These are phyloP conservation scores for Alopecurus myosuroides DNA, from an alignment of 176 grass and related monocot species.

Conservation along the genomic window DNA sequence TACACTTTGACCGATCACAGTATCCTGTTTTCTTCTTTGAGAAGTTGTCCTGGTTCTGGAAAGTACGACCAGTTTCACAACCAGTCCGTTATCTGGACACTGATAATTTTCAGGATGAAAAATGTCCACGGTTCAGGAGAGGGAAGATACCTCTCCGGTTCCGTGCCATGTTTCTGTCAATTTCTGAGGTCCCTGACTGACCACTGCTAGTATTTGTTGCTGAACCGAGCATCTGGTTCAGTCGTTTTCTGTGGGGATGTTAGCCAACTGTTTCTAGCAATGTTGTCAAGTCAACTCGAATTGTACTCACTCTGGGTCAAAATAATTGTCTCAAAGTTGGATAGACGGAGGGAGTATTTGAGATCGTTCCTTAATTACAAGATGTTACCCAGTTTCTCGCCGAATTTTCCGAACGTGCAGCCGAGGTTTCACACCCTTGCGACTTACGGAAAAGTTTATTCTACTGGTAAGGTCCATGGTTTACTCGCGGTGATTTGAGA, in stretches of 20 bases:
- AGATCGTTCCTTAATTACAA: no score
- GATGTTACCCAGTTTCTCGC: no score
- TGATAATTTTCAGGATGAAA: not conserved
- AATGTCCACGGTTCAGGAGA: not conserved
- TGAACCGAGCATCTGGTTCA: not conserved
- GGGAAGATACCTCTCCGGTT: not conserved
- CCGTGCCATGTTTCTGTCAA: not conserved
- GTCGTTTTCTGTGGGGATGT: not conserved
- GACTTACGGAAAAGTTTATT: not conserved
- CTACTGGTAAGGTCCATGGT: not conserved
- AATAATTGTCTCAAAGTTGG: no score
- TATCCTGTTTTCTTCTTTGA: not conserved
- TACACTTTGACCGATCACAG: not conserved
- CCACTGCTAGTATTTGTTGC: not conserved
- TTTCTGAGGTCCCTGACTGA: not conserved
- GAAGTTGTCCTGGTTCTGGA: not conserved
- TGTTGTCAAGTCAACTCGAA: not conserved
- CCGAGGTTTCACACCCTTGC: not conserved
- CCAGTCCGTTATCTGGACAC: not conserved
- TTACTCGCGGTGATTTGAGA: not conserved
- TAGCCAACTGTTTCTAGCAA: not conserved
- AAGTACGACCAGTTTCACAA: not conserved
- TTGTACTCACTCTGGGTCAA: no score
- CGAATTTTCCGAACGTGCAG: no score
- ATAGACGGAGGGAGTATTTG: no score